These are phyloP conservation scores for Trichoderma atroviride DNA, from an alignment of 2,329 filamentous ascomycete genomes.

Conservation along the genomic window DNA sequence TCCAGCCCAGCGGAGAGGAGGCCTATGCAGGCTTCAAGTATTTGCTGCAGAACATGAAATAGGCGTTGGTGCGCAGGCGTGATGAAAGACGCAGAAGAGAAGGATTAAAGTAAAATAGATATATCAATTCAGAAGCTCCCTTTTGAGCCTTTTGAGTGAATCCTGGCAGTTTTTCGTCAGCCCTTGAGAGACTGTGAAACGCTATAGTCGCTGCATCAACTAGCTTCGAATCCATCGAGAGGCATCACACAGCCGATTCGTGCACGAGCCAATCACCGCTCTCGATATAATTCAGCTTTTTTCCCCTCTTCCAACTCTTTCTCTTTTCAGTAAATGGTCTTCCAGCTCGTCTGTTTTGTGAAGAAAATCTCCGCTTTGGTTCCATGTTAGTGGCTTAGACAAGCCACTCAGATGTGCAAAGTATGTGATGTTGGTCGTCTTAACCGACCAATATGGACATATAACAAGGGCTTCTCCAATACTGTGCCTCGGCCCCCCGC, in stretches of 20 bases:
- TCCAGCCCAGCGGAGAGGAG: constrained; percentile 48
- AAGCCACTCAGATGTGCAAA: not conserved
- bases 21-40: constrained; percentile 59
- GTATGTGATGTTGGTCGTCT: not conserved
- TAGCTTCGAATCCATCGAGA: not conserved
- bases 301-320: not conserved
- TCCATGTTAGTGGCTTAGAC: not conserved
- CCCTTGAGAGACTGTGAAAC: not conserved
- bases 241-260: not conserved
- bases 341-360: not conserved
- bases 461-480: not conserved
- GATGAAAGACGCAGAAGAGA: not conserved
- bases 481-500: constrained; percentile 16
- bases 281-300: not conserved
- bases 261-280: not conserved
- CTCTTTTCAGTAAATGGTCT: not conserved
- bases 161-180: not conserved
- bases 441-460: not conserved
- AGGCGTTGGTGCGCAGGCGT: not conserved
- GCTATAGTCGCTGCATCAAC: not conserved
- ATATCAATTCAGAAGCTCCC: not conserved
- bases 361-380: not conserved
- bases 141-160: not conserved
- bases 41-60: constrained; percentile 52
- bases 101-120: not conserved